Conservation (phyloP, 1,139 yeast species). For the Blastobotrys apis region DNA sequence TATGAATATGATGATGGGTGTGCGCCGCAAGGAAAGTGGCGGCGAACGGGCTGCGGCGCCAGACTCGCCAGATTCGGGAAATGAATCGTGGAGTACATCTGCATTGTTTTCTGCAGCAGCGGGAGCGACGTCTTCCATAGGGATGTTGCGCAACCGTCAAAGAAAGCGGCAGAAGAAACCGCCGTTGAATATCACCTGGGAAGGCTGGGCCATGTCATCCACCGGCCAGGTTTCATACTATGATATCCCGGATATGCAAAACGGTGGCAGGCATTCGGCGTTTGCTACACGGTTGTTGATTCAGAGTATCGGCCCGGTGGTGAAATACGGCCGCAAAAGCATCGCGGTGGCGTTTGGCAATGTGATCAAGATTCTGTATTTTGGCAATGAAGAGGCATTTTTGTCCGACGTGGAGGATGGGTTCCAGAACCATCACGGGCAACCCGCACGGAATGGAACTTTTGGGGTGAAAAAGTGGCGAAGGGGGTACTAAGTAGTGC, state of each 20-base stretch:
- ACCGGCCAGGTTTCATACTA: conserved; percentile 59
- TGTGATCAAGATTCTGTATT: conserved; percentile 61
- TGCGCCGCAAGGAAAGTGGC: conserved; percentile 39
- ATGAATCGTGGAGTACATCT: not conserved
- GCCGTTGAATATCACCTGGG: conserved; percentile 48
- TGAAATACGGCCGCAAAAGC: conserved; percentile 72
- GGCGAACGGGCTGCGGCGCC: not conserved
- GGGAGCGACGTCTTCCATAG: not conserved
- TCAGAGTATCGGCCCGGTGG: conserved; percentile 50
- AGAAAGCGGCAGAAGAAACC: conserved; percentile 25
- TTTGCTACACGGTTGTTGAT: conserved; percentile 37
- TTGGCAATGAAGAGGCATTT: conserved; percentile 53
- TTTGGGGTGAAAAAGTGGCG: conserved; percentile 3
- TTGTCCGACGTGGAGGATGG: conserved; percentile 16
- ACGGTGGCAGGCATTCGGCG: conserved; percentile 8
- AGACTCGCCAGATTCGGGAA: not conserved
- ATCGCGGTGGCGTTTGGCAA: conserved; percentile 72
- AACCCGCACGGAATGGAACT: too few species aligned
- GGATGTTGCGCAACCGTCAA: conserved; percentile 10
- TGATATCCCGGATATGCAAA: conserved; percentile 46
- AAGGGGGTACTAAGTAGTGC: conserved; percentile 1
- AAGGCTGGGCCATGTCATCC: conserved; percentile 72
- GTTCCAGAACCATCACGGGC: not conserved
- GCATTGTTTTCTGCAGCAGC: not conserved
- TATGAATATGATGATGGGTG: conserved; percentile 70